Percentiles rank a stretch among this genome's conserved stretches.
phyloP scores from a whole-genome alignment of 306 rosid genomes.

The Vigna reflexopilosa region DNA sequence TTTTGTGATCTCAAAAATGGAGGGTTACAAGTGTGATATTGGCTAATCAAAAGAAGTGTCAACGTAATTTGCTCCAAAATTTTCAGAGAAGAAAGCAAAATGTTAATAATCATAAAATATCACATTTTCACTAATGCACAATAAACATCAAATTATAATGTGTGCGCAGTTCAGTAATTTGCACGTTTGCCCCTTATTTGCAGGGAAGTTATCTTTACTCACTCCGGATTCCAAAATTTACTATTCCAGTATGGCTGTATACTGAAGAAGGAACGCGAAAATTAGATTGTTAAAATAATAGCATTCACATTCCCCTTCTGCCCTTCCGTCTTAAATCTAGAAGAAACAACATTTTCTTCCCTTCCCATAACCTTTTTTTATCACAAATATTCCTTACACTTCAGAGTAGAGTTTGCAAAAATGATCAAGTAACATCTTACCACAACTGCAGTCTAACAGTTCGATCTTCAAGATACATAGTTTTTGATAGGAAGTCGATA shows the following conservation, averaged over 20 bases:
- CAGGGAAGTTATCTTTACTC: background rate
- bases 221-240: constrained; percentile 25
- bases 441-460: constrained; percentile 73
- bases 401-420: constrained; percentile 18
- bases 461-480: constrained; percentile 77
- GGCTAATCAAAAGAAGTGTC: no score
- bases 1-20: no score
- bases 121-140: constrained; percentile 32
- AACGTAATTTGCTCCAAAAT: no score
- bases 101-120: constrained; percentile 28
- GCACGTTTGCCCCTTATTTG: constrained; percentile 21
- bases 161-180: constrained; percentile 22
- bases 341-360: constrained; percentile 19
- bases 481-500: constrained; percentile 68
- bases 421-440: constrained; percentile 50
- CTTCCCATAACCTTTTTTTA: background rate
- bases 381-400: background rate
- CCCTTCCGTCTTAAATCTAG: constrained; percentile 16
- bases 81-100: background rate
- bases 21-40: no score
- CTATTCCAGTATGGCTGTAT: background rate
- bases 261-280: background rate
- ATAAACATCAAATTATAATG: constrained; percentile 35
- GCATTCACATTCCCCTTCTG: constrained; percentile 8
- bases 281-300: constrained; percentile 18